Conservation (phyloP, 345 rosid genomes). For the Citrus maxima region DNA sequence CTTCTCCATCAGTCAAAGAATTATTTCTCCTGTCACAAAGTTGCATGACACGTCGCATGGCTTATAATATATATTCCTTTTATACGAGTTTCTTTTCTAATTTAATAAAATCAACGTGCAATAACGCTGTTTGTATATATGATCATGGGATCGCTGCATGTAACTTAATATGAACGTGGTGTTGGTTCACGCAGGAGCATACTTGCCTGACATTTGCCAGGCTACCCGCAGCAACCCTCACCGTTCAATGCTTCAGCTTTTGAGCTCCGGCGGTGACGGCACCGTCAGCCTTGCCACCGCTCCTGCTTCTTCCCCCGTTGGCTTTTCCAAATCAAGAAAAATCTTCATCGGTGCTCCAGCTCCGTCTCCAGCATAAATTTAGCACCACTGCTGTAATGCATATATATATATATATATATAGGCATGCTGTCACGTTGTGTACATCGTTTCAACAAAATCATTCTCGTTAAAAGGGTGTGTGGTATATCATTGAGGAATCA, state of each 20-base stretch:
- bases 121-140: neutral
- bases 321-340: neutral
- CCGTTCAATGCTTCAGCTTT: constrained; percentile 67
- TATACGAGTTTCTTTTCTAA: neutral
- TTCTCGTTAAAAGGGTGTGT: neutral
- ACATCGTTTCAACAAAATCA: neutral
- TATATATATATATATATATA: too few relatives aligned
- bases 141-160: neutral
- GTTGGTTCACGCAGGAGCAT: constrained; percentile 58
- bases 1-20: constrained; percentile 28
- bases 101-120: neutral
- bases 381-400: neutral
- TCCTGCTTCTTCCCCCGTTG: constrained; percentile 31
- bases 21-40: neutral
- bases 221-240: constrained; percentile 61
- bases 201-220: constrained; percentile 75
- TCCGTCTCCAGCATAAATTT: neutral
- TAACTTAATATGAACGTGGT: neutral
- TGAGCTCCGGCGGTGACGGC: constrained; percentile 55
- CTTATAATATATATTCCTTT: neutral
- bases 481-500: neutral
- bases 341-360: neutral
- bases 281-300: neutral
- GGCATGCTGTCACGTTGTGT: neutral
- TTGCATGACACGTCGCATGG: neutral